phyloP scores from a whole-genome alignment of 2,329 filamentous ascomycete genomes.

The Ceratocystis cacaofunesta region DNA sequence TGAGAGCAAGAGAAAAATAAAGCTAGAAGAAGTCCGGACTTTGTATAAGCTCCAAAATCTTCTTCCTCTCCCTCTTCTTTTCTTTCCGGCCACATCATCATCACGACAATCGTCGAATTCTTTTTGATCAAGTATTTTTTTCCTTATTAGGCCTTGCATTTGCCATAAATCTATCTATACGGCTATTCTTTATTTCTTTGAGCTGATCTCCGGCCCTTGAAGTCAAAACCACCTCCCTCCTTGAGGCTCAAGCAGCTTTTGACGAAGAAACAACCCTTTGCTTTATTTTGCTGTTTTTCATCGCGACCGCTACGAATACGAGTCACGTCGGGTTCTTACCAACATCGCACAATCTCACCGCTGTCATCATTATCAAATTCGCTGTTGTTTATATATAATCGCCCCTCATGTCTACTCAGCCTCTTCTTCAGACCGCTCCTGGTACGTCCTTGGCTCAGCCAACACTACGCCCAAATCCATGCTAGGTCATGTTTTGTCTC shows the following conservation, averaged over 20 bases:
- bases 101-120: not conserved
- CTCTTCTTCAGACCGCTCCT: conserved; percentile 83
- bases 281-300: not conserved
- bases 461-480: too few species aligned
- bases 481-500: not conserved
- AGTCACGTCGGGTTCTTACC: not conserved
- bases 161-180: too few species aligned
- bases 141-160: too few species aligned
- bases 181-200: too few species aligned
- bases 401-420: conserved; percentile 68
- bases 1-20: conserved; percentile 2
- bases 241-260: not conserved
- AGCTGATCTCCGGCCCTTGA: not conserved
- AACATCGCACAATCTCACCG: not conserved
- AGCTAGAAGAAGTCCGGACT: not conserved
- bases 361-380: conserved; percentile 18
- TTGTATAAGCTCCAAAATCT: conserved; percentile 1
- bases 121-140: not conserved
- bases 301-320: not conserved
- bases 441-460: conserved; percentile 39
- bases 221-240: not conserved
- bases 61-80: conserved; percentile 19
- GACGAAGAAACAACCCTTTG: not conserved
- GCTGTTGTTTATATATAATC: not conserved
- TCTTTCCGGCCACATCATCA: not conserved